Percentiles rank a stretch among this genome's conserved stretches.
These are phyloP conservation scores for Butyriboletus appendiculatus DNA, from an alignment of 1,284 basidiomycete genomes.

Conservation along the genomic window DNA sequence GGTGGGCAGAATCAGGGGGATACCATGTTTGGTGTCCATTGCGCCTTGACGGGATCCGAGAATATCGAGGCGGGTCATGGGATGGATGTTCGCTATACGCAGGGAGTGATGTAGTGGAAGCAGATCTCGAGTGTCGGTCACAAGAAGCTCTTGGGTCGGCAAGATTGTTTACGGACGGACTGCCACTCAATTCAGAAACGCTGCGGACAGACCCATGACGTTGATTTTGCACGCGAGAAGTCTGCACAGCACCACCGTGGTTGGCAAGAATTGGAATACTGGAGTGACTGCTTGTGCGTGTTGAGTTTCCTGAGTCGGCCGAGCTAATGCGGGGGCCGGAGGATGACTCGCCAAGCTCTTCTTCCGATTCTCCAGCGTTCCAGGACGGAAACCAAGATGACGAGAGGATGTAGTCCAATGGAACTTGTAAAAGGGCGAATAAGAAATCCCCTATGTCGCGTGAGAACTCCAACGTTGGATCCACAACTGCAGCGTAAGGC, in stretches of 20 bases:
- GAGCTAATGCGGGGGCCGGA: conserved; percentile 4
- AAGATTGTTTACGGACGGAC: conserved; percentile 2
- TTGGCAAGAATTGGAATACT: conserved; percentile 15
- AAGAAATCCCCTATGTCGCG: conserved; percentile 65
- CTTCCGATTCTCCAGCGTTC: conserved; percentile 14
- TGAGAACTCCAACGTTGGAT: conserved; percentile 56
- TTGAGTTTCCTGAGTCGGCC: conserved; percentile 2
- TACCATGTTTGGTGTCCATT: conserved; percentile 41
- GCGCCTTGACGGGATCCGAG: conserved; percentile 20
- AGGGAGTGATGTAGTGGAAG: conserved; percentile 28
- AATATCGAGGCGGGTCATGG: conserved; percentile 29
- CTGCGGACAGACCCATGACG: conserved; percentile 16
- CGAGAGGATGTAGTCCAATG: conserved; percentile 46
- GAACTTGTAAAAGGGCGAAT: conserved; percentile 55
- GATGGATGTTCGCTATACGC: conserved; percentile 28
- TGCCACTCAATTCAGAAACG: conserved; percentile 17
- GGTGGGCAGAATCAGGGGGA: conserved; percentile 38
- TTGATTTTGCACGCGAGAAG: conserved; percentile 11
- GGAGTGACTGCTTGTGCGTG: conserved; percentile 8
- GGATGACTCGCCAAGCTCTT: conserved; percentile 13
- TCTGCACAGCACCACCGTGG: conserved; percentile 2
- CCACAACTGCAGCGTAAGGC: conserved; percentile 64
- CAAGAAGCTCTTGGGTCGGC: conserved; percentile 1
- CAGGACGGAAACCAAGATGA: conserved; percentile 41
- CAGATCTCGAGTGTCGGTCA: conserved; percentile 13